Evolutionary conservation across 192 early-diverging fungal genomes (phyloP), one percentile per base, ranked within the genome.

Genomic region (Backusella sp.): DNA sequence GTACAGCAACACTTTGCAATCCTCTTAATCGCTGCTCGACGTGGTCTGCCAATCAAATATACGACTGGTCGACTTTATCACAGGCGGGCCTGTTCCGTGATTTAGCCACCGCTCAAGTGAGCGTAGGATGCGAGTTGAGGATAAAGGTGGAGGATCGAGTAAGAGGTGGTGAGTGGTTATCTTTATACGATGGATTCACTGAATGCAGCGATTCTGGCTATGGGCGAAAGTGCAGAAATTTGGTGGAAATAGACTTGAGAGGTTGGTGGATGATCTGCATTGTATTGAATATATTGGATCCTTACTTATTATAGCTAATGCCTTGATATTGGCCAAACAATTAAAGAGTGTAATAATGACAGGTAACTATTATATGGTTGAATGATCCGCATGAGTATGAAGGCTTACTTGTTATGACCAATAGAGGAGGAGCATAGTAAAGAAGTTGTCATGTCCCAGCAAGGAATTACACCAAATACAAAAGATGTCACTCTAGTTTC

Each of bases 401-500:
- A 42, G 4, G 37, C 15, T 21, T 26, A 69, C 19, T 4, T 41
- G 42, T 4, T 8, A 62, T 62, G 28, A 21, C 14, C 0, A 49
- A 49, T 49, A 49, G 46, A 49, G 19, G 56, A 62, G 56, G 2
- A 28, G 1, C 23, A 62, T 62, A 28, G 56, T 28, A 62, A 28
- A 26, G 56, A 62, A 12, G 28, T 62, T 4, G 12, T 62, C 26
- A 62, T 62, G 56, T 62, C 56, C 12, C 56, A 62, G 7, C 56
- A 62, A 26, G 56, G 56, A 14, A 12, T 62, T 12, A 14, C 56
- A 62, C 2, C 56, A 26, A 26, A 62, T 62, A 26, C 35, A 67
- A 42, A 21, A 34, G 82, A 83, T 65, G 77, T 87, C 4, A 82
- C 86, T 3, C 73, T 88, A 70, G 70, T 88, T 37, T 78, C 84